Evolutionary conservation across 148 eudicot species (phyloP), one percentile per base, ranked within the genome.

Genomic region (Silene conica): DNA sequence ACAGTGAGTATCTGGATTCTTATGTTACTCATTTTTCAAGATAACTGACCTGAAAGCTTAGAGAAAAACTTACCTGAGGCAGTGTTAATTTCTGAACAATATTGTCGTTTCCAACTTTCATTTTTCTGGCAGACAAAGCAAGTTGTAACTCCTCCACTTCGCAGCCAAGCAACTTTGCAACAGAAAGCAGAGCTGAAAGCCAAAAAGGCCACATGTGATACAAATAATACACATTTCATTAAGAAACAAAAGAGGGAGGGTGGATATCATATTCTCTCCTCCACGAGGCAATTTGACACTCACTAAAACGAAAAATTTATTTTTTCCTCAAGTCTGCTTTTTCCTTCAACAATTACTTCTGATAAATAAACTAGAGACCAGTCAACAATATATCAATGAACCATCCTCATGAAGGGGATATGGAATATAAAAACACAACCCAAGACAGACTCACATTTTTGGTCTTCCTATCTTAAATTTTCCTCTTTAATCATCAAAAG

Each of bases 111-210:
- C 91, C 73, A 60, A 87, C 93, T 81, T 77, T 88, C 89, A 94
- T 92, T 48, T 90, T 94, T 71, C 89, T 88, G 62, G 92, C 92
- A 70, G 98, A 87, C 74, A 92, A 72, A 64, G 93, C 92, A 61
- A 80, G 85, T 82, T 87, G 82, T 43, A 94, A 82, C 72, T 86
- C 92, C 78, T 68, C 79, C 64, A 78, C 77, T 38, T 80, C 72
- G 81, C 97, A 94, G 69, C 96, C 92, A 70, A 94, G 85, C 83
- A 94, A 79, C 60, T 83, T 82, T 48, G 97, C 93, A 83, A 92
- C 98, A 77, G 84, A 87, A 16, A 65, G 77, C 68, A 94, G 85
- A 54, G 90, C 98, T 94, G 92, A 59, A 81, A 85, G 79, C 61
- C 60, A 61, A 74, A 50, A 74, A 34, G 70, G 70, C 25, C 43